Evolutionary conservation across 2,329 filamentous ascomycete species (phyloP), one percentile per base, ranked within the genome.

Genomic region (Pseudogymnoascus sp.): DNA sequence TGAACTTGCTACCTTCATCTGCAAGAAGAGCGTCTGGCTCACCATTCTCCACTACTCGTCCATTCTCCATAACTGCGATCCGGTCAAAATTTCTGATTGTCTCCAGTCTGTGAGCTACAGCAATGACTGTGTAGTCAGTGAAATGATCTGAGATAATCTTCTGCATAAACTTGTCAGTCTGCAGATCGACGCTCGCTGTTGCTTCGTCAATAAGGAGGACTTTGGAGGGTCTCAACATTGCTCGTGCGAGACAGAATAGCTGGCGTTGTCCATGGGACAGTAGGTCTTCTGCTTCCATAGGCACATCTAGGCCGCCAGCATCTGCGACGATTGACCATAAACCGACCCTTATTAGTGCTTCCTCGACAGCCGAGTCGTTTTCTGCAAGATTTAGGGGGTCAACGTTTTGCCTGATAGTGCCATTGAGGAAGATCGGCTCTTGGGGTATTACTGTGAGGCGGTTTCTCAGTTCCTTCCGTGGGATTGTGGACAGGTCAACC

Each of bases 21-120:
- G 26, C 36, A 53, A 76, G 69, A 60, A 97, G 79, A 68, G 89
- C 86, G 78, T 87, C 93, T 0, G 93, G 93, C 70, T 93, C 87
- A 15, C 86, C 93, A 72, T 84, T 97, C 77, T 97, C 93, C 9
- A 93, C 82, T 21, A 96, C 86, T 66, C 83, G 78, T 15, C 68
- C 68, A 28, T 64, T 64, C 40, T 79, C 75, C 74, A 81, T 75
- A 6, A 81, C 76, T 7, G 75, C 74, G 62, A 81, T 73, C 21
- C 69, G 73, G 66, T 81, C 79, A 68, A 76, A 80, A 65, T 78
- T 74, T 13, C 76, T 69, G 53, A 80, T 78, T 0, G 76, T 79
- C 26, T 70, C 44, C 7, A 73, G 57, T 21, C 68, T 65, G 64
- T 73, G 71, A 19, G 68, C 70, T 3, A 72, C 67, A 13, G 68